Conservation (phyloP, 805 yeast species). For the Hagleromyces aurorensis region DNA sequence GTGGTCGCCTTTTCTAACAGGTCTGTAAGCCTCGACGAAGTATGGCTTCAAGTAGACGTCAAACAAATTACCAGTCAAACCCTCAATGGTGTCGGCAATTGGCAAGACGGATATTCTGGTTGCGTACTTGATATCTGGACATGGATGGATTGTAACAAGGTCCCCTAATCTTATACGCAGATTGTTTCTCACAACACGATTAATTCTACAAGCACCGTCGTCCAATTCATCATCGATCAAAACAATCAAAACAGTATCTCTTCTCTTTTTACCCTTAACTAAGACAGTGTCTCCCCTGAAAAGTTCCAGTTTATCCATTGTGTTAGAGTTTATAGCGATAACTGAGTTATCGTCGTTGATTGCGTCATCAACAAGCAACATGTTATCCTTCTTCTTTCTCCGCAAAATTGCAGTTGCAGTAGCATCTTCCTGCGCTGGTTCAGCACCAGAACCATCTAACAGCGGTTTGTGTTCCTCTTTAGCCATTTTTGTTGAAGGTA, state of each 20-base stretch:
- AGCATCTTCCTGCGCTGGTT: conserved; percentile 47
- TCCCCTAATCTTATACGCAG: conserved; percentile 92
- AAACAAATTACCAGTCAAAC: conserved; percentile 90
- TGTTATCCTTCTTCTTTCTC: conserved; percentile 96
- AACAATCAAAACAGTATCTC: conserved; percentile 93
- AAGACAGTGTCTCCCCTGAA: conserved; percentile 97
- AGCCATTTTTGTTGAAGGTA: too few relatives aligned
- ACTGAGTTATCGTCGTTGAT: conserved; percentile 95
- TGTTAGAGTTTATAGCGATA: conserved; percentile 87
- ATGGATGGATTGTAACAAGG: conserved; percentile 82
- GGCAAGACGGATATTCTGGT: conserved; percentile 91
- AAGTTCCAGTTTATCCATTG: conserved; percentile 89
- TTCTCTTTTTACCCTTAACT: conserved; percentile 96
- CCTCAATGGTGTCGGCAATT: conserved; percentile 96
- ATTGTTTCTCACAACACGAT: conserved; percentile 94
- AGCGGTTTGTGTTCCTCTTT: conserved; percentile 38
- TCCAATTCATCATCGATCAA: conserved; percentile 94
- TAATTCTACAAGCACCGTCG: conserved; percentile 89
- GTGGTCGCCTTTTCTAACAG: conserved; percentile 94
- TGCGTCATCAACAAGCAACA: conserved; percentile 93
- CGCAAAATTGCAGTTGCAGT: conserved; percentile 97
- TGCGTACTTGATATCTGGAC: conserved; percentile 97
- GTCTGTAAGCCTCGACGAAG: conserved; percentile 98
- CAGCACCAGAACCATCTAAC: conserved; percentile 62
- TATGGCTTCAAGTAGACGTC: conserved; percentile 96